Percentiles rank a stretch among this genome's conserved stretches.
These are phyloP conservation scores for Austroboletus eburneus DNA, from an alignment of 768 basidiomycete species.

Conservation along the genomic window DNA sequence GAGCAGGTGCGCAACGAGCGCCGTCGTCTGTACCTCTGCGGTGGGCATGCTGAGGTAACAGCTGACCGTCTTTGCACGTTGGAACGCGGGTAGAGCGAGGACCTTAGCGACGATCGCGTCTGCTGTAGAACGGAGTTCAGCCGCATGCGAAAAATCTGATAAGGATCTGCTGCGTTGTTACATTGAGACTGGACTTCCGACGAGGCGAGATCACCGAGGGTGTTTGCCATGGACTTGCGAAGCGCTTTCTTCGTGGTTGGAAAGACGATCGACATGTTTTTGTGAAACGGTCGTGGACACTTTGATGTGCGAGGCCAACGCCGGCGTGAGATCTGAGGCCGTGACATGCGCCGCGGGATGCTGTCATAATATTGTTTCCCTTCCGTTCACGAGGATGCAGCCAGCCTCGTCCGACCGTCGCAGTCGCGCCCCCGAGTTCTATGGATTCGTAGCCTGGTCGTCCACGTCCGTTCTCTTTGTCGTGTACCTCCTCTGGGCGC, in stretches of 20 bases:
- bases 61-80: conserved; percentile 47
- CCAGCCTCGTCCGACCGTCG: no score
- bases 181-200: conserved; percentile 58
- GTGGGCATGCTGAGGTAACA: conserved; percentile 81
- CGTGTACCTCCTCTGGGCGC: conserved; percentile 74
- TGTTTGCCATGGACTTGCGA: conserved; percentile 45
- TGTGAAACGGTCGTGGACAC: no score
- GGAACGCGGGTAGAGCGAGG: conserved; percentile 48
- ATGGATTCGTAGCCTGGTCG: conserved; percentile 87
- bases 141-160: background rate
- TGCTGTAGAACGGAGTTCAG: conserved; percentile 16
- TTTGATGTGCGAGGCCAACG: no score
- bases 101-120: conserved; percentile 43
- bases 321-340: no score
- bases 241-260: conserved; percentile 48
- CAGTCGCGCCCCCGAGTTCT: conserved; percentile 78
- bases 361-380: no score
- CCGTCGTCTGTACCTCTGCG: conserved; percentile 60
- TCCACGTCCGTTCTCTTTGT: conserved; percentile 68
- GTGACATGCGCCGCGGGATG: no score
- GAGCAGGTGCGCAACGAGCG: conserved; percentile 50
- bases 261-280: conserved; percentile 26
- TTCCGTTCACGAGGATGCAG: no score
- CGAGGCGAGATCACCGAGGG: conserved; percentile 42
- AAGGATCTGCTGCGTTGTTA: conserved; percentile 21